These are phyloP conservation scores for Verticillium zaregamsianum DNA, from an alignment of 2,329 filamentous ascomycete genomes.

Conservation along the genomic window DNA sequence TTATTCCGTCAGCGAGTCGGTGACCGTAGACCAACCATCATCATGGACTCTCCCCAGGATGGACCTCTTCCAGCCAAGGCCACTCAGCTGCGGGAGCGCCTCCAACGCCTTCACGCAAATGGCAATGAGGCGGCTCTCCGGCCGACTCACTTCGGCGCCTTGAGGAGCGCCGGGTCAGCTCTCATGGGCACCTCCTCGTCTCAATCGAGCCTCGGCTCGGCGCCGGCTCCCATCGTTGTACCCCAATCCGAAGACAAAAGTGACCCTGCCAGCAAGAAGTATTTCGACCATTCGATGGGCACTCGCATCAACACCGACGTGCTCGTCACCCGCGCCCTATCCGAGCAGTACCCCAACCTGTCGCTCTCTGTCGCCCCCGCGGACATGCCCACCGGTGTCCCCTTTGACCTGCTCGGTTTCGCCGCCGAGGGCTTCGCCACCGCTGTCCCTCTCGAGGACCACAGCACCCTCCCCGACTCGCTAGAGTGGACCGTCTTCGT, in stretches of 20 bases:
- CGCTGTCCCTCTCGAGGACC: constrained; percentile 23
- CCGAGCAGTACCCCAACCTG: constrained; percentile 37
- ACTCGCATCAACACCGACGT: constrained; percentile 38
- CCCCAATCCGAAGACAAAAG: background rate
- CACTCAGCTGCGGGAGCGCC: background rate
- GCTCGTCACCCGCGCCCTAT: constrained; percentile 34
- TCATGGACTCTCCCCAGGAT: background rate
- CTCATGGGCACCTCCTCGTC: background rate
- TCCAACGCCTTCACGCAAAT: background rate
- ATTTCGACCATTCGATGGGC: constrained; percentile 36
- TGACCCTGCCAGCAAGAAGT: constrained; percentile 19
- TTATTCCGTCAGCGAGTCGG: background rate
- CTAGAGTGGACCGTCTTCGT: constrained; percentile 33
- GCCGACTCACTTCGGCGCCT: background rate
- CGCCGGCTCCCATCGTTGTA: background rate
- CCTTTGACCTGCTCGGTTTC: constrained; percentile 35
- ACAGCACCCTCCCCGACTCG: constrained; percentile 25
- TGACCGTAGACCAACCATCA: background rate
- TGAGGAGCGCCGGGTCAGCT: background rate
- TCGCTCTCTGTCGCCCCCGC: constrained; percentile 33
- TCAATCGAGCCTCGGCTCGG: background rate
- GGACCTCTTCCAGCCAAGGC: background rate
- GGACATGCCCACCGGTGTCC: constrained; percentile 8
- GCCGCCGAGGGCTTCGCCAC: constrained; percentile 34
- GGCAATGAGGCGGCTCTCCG: background rate